Base-by-base conservation (phyloP, 139 green algal species). In the Parachlorella kessleri region DNA sequence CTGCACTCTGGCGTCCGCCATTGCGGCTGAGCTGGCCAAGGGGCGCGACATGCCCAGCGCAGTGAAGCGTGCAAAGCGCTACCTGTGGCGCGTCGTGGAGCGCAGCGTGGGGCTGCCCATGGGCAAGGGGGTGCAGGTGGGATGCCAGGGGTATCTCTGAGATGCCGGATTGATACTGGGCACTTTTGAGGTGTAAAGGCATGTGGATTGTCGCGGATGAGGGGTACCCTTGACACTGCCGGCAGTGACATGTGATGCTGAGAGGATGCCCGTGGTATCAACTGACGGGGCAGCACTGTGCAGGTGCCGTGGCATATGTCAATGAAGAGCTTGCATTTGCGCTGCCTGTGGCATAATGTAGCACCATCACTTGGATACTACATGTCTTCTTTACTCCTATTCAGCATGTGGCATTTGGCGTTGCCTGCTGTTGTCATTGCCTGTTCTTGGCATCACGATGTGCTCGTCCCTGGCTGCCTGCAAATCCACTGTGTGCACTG, bases 1-100 rank as follows among this genome's bases (percentile, higher is more conserved):
- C 30, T 99, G 96, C 88, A 98, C 92, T 2, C 88, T 98, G 30
- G 93, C 95, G 4, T 88, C 91, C 3, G 89, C 91, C 32, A 94
- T 99, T 26, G 92, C 96, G 3, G 90, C 93, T 4, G 80, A 92
- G 64, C 86, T 99, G n/a, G 94, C 95, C n/a, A 88, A 93, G 70
- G 96, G 95, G 4, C 67, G 78, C 1, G 35, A 82, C 18, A 53
- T 92, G 2, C 53, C 81, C 2, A 37, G 70, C 3, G 95, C 95
- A 0, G 89, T 97, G 23, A 30, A 59, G 7, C 66, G 59, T 1
- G 94, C 92, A 28, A 92, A 93, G 48, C 77, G 67, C 3, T 98
- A 95, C 77, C 42, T 98, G 21, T 87, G 84, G 21, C 74, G 85
- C 7, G 85, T 85, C 7, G 86, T 98, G 7, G 70, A 79, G 21